These are phyloP conservation scores for Colletotrichum noveboracense DNA, from an alignment of 2,329 filamentous ascomycete species.

Conservation along the genomic window DNA sequence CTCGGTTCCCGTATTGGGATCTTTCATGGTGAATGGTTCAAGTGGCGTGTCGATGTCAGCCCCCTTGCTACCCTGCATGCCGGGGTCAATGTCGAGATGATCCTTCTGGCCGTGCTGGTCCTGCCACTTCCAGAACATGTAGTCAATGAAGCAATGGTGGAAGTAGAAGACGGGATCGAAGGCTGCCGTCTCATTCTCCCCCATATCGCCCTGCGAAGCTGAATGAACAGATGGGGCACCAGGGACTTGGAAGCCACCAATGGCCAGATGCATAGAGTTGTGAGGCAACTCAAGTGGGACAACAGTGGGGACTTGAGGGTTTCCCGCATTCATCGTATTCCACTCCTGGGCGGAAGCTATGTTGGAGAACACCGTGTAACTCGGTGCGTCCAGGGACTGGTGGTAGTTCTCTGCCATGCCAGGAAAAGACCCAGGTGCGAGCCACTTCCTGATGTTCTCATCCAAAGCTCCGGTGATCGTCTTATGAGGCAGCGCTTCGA, in stretches of 20 bases:
- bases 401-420: slow-evolving; percentile 14
- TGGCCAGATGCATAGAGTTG: slow-evolving; percentile 31
- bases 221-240: not conserved
- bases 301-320: not conserved
- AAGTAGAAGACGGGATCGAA: slow-evolving; percentile 39
- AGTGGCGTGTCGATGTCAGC: slow-evolving; percentile 20
- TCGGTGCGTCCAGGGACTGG: slow-evolving; percentile 31
- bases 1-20: not conserved
- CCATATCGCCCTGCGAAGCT: slow-evolving; percentile 37
- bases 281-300: slow-evolving; percentile 30
- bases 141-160: slow-evolving; percentile 35
- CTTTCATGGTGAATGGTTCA: not conserved
- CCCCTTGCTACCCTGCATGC: slow-evolving; percentile 20
- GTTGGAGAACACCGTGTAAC: slow-evolving; percentile 39
- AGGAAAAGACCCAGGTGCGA: not conserved
- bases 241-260: slow-evolving; percentile 27
- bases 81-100: not conserved
- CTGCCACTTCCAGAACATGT: slow-evolving; percentile 36
- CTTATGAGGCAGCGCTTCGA: not conserved
- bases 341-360: slow-evolving; percentile 26
- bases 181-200: slow-evolving; percentile 38
- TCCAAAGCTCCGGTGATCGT: not conserved
- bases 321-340: slow-evolving; percentile 15
- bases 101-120: slow-evolving; percentile 5
- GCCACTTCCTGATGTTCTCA: not conserved